phyloP scores from a whole-genome alignment of 2,329 filamentous ascomycete species.

The Calonectria honghensis region DNA sequence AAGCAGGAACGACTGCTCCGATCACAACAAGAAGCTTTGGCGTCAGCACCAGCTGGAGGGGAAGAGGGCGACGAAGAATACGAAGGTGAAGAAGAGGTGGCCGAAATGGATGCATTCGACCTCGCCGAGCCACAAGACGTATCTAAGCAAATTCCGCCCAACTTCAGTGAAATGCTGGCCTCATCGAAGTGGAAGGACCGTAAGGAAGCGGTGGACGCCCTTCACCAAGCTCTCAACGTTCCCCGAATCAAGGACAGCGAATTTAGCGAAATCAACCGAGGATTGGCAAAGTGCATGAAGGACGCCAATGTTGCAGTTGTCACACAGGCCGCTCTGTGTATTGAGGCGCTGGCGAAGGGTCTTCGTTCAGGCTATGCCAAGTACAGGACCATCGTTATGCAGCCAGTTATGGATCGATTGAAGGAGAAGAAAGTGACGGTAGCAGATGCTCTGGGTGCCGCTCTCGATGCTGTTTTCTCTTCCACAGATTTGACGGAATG shows the following conservation, averaged over 20 bases:
- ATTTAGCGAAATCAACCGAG: slow-evolving; percentile 88
- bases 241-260: slow-evolving; percentile 94
- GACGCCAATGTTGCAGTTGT: slow-evolving; percentile 98
- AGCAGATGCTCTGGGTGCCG: slow-evolving; percentile 89
- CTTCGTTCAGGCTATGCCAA: slow-evolving; percentile 85
- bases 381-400: slow-evolving; percentile 87
- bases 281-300: slow-evolving; percentile 97
- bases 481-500: slow-evolving; percentile 87
- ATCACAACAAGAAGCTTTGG: slow-evolving; percentile 90
- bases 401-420: slow-evolving; percentile 93
- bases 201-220: slow-evolving; percentile 92
- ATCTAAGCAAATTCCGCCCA: slow-evolving; percentile 84
- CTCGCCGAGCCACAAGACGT: slow-evolving; percentile 92
- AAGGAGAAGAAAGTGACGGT: slow-evolving; percentile 98
- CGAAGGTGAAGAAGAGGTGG: slow-evolving; percentile 69
- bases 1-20: slow-evolving; percentile 93
- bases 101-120: slow-evolving; percentile 87
- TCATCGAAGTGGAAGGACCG: slow-evolving; percentile 99
- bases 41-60: slow-evolving; percentile 77
- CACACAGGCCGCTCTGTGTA: slow-evolving; percentile 92
- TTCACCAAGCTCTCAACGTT: slow-evolving; percentile 85
- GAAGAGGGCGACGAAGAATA: slow-evolving; percentile 75
- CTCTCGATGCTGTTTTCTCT: slow-evolving; percentile 82
- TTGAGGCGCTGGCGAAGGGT: slow-evolving; percentile 91
- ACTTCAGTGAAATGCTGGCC: slow-evolving; percentile 87